Evolutionary conservation across 202 grass and related monocot genomes (phyloP), one percentile per base, ranked within the genome.

Genomic region (Bolboschoenoplectus hybrid): DNA sequence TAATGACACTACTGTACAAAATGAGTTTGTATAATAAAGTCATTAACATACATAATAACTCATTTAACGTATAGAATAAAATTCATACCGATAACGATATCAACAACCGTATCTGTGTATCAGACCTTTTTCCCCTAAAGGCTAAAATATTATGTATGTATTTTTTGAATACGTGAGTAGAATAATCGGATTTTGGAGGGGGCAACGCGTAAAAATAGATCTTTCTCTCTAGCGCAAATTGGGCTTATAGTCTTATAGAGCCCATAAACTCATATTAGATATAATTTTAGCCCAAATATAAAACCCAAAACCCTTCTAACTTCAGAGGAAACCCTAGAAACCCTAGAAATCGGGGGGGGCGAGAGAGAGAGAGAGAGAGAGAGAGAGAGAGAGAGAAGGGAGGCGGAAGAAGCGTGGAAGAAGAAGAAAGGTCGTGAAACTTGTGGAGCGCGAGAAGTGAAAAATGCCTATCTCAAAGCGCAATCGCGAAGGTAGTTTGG

Each of bases 401-500:
- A 2, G 63, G 55, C 60, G 67, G 60, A 58, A 32, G 13, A 84
- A 7, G 14, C 44, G 61, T 8, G 44, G 52, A 76, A 55, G 50
- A 35, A 14, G 52, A 76, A 55, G 50, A 35, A 14, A 72, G 34
- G 53, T 5, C 32, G 43, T 38, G 3, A n/a, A 26, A 35, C 26
- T 35, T 40, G 11, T 38, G 11, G 53, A 66, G 17, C 71, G 39
- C 46, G 84, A 55, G 50, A 41, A 4, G 2, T 86, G 50, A 71
- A 80, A 6, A 67, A 94, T 94, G 95, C 92, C 92, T 46, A 89
- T 91, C 77, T 97, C 95, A 36, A 97, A 97, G 87, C 91, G 92
- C 68, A 94, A 97, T 32, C 91, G 89, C 9, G 41, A 91, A 53
- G 92, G 92, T 92, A 47, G 66, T 8, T 39, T 79, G 16, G 34